Evolutionary conservation across 2,329 filamentous ascomycete species (phyloP), one percentile per base, ranked within the genome.

Genomic region (Paraphaeosphaeria sporulosa): DNA sequence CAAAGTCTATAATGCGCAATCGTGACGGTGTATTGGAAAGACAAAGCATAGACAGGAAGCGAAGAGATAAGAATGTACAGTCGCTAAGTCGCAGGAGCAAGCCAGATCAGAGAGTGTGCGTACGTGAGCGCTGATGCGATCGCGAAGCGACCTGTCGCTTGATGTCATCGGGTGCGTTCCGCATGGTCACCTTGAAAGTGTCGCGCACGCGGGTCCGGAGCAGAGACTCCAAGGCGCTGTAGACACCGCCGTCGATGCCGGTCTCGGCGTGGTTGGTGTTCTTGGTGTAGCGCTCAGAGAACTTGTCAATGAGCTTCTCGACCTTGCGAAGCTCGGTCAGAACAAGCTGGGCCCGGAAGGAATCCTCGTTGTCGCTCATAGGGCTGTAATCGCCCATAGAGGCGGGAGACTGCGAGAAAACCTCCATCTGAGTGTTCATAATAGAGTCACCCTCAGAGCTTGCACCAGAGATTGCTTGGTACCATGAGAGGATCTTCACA

Each of bases 271-370:
- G 43, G 52, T 67, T 70, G n/a, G 60, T 60, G 17, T 47, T 36
- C 56, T 69, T 75, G 65, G 70, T 73, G 64, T 76, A 77, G 36
- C 73, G 70, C 56, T 75, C 73, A 2, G 72, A 71, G 62, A 77
- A 77, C 64, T 70, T 73, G 60, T 77, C 73, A 47, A 77, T 75
- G 56, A 77, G 70, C 67, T 77, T 76, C 62, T 77, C 75, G 0
- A 77, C 70, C 47, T 71, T 75, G 57, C 71, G 67, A 12, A 77
- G 67, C 63, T 77, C 74, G 23, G 64, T 65, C 9, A 77, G 68
- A 6, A 77, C 67, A 5, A 73, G 67, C 47, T 76, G 73, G 0
- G 73, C 75, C 5, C 72, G 67, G 55, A 73, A 68, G 1, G 70
- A 70, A 34, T 72, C 65, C 40, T 76, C 74, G 13, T 71, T 68